A percentile compares a stretch with the other conserved stretches of the same genome.
Evolutionary conservation across 495 filamentous ascomycete genomes (phyloP).

Genomic region (Neurospora discreta): DNA sequence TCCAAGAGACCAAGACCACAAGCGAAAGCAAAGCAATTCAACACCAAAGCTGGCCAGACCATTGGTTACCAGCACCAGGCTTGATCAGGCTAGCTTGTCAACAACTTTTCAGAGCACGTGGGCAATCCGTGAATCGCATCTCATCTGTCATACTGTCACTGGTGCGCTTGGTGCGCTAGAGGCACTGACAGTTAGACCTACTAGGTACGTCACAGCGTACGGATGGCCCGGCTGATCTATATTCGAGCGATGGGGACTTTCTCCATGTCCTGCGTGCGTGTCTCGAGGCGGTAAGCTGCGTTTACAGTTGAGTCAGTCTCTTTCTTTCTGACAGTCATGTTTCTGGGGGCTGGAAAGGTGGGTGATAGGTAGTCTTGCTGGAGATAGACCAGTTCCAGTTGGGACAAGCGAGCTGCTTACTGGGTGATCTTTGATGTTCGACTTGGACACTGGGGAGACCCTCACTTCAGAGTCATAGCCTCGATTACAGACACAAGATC

Average conservation of each 20-base stretch:
- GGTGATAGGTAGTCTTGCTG: not conserved
- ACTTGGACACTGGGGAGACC: not conserved
- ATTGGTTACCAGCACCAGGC: not conserved
- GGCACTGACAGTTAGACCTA: not conserved
- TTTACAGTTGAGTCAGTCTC: not conserved
- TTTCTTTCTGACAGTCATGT: not conserved
- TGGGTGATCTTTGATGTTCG: not conserved
- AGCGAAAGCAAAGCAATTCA: not conserved
- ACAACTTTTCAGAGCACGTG: not conserved
- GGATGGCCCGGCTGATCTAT: not conserved
- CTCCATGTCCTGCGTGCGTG: not conserved
- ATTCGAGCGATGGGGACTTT: not conserved
- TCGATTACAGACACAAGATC: not conserved
- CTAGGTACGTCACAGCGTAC: not conserved
- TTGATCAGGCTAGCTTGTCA: not conserved
- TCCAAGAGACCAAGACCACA: not conserved
- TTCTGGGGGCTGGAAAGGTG: not conserved
- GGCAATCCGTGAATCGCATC: not conserved
- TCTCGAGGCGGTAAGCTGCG: not conserved
- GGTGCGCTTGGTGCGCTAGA: not conserved
- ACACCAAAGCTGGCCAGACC: not conserved
- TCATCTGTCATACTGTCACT: not conserved
- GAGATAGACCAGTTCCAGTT: not conserved
- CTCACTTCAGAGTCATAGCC: not conserved
- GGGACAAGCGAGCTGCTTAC: not conserved